These are phyloP conservation scores for Angophora floribunda DNA, from an alignment of 345 rosid species.

Conservation along the genomic window DNA sequence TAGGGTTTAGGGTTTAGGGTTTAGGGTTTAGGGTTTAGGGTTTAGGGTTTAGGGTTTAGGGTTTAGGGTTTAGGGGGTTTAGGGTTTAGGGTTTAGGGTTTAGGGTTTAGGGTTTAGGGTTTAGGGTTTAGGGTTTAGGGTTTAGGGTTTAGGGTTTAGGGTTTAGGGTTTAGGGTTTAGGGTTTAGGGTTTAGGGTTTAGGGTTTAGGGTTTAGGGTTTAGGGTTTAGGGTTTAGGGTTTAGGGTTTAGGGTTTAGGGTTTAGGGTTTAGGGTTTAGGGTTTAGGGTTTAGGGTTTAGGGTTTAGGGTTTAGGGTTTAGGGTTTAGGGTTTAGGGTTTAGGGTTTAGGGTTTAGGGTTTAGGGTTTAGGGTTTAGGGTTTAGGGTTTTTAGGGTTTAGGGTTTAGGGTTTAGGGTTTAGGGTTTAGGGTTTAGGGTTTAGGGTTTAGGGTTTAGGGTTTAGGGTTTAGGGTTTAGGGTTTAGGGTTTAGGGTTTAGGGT, in stretches of 20 bases:
- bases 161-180: not conserved
- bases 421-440: no score
- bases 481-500: no score
- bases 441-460: no score
- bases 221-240: not conserved
- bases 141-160: not conserved
- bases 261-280: not conserved
- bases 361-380: not conserved
- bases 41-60: not conserved
- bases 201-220: conserved; percentile 4
- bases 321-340: not conserved
- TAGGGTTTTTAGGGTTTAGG: not conserved
- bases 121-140: not conserved
- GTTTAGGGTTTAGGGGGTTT: not conserved
- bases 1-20: not conserved
- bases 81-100: not conserved
- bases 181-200: not conserved
- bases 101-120: not conserved
- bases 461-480: no score
- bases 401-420: no score
- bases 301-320: not conserved
- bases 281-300: not conserved
- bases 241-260: not conserved
- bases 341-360: not conserved
- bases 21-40: not conserved